Evolutionary conservation across 1,284 basidiomycete species (phyloP).

Genomic region (Naganishia cerealis): DNA sequence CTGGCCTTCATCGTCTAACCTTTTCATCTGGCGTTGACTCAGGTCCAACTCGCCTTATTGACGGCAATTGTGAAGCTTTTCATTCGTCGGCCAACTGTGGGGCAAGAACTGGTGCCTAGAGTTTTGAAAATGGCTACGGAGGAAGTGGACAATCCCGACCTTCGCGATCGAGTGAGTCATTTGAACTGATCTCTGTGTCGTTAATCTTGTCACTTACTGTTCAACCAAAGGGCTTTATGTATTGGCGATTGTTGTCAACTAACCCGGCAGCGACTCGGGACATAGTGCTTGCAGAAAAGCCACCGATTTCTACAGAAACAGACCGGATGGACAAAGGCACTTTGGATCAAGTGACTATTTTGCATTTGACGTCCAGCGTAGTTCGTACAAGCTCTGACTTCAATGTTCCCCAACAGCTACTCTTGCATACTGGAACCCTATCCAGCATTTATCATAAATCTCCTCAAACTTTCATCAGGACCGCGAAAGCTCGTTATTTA

Average conservation of each 20-base stretch:
- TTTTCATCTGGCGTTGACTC: neutral
- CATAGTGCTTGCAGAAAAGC: constrained; percentile 91
- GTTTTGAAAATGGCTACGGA: constrained; percentile 92
- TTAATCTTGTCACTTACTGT: neutral
- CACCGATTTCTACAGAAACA: constrained; percentile 94
- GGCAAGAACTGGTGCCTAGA: constrained; percentile 83
- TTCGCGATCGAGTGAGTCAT: constrained; percentile 66
- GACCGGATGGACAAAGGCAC: constrained; percentile 95
- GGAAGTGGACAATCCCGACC: constrained; percentile 93
- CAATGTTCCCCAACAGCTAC: constrained; percentile 38
- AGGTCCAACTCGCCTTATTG: constrained; percentile 92
- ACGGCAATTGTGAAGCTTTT: constrained; percentile 97
- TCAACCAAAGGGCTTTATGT: constrained; percentile 75
- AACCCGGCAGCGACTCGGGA: constrained; percentile 85
- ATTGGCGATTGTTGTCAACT: constrained; percentile 94
- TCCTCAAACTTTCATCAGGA: constrained; percentile 54
- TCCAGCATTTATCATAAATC: constrained; percentile 55
- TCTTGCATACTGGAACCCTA: constrained; percentile 54
- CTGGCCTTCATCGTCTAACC: neutral
- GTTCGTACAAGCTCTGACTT: neutral
- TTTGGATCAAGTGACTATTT: constrained; percentile 72
- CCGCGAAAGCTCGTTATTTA: constrained; percentile 50
- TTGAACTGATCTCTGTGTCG: neutral
- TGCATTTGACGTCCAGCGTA: no score
- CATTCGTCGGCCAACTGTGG: constrained; percentile 86